Evolutionary conservation across 805 yeast species (phyloP), one percentile per base, ranked within the genome.

Genomic region (Lachancea dasiensis): DNA sequence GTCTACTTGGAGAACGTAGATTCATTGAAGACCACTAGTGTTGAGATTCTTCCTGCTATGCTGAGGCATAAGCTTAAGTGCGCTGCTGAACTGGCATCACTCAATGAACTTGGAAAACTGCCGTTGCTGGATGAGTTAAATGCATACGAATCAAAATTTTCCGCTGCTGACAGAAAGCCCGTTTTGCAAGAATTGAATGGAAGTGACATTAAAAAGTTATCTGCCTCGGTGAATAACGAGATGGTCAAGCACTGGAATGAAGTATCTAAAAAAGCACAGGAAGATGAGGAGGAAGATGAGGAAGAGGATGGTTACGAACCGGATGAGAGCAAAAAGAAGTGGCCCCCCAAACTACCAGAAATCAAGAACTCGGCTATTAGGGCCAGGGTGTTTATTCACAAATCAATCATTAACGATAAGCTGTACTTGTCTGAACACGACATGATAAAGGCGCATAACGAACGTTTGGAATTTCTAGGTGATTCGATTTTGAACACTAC

Each of bases 381-480:
- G 44, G 76, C 79, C 5, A 71, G 82, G 36, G 95, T 86, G 0
- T 90, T 89, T 54, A 75, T 81, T 19, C 97, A 90, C 58, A 79
- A 79, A 48, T 87, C 96, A 0, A 65, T 75, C 3, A 71, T 80
- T 11, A 76, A 79, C 43, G 75, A 73, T 46, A 73, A 74, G 44
- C 57, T 73, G 4, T 75, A 74, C 46, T 58, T 80, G 33, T 64
- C 75, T n/a, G 74, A 70, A 34, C 58, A 63, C 3, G 90, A 81
- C 46, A 65, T 73, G 37, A 64, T 81, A 18, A 64, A 69, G 36
- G 65, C 79, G 2, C 89, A 86, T 50, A 85, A 90, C 57, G 97
- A 89, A 66, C 69, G 96, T 34, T 65, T 87, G 16, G 97, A 90
- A 63, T 90, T 86, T 54, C 64, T 86, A 30, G 97, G 97, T 11